phyloP scores from a whole-genome alignment of 1,284 basidiomycete genomes.

The Cutaneotrichosporon mucoides region DNA sequence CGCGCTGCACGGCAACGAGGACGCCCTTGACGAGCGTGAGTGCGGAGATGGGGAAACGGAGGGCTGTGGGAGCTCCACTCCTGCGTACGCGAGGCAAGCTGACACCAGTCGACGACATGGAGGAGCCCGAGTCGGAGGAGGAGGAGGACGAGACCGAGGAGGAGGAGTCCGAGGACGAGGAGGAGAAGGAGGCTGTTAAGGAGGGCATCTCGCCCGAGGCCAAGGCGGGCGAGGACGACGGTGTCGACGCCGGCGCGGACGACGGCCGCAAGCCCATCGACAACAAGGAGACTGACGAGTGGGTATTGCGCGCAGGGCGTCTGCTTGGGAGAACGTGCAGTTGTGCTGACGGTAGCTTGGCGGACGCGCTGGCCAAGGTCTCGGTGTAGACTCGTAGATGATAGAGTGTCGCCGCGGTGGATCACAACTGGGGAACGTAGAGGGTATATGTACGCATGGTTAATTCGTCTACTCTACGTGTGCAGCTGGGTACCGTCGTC shows the following conservation, averaged over 20 bases:
- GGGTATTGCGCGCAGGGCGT: slow-evolving; percentile 13
- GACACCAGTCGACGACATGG: slow-evolving; percentile 59
- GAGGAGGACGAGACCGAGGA: slow-evolving; percentile 43
- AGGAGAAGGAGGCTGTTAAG: slow-evolving; percentile 43
- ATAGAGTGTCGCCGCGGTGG: background rate
- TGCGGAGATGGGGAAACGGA: slow-evolving; percentile 2
- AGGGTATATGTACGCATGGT: background rate
- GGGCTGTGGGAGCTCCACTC: no score
- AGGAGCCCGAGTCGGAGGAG: slow-evolving; percentile 55
- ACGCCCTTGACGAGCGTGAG: slow-evolving; percentile 67
- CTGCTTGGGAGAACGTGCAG: background rate
- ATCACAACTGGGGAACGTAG: background rate
- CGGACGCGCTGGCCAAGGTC: slow-evolving; percentile 39
- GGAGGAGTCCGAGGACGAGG: slow-evolving; percentile 51
- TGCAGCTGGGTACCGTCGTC: no score
- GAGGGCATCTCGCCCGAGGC: slow-evolving; percentile 48
- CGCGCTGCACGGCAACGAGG: slow-evolving; percentile 69
- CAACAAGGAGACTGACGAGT: slow-evolving; percentile 44
- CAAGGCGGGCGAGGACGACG: slow-evolving; percentile 33
- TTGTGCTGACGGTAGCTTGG: slow-evolving; percentile 28
- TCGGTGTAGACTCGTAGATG: slow-evolving; percentile 10
- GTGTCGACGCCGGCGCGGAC: slow-evolving; percentile 34
- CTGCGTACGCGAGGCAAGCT: background rate
- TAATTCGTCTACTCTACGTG: background rate
- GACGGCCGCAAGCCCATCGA: slow-evolving; percentile 28